These are phyloP conservation scores for Colletotrichum lupini DNA, from an alignment of 2,329 filamentous ascomycete genomes.

Conservation along the genomic window DNA sequence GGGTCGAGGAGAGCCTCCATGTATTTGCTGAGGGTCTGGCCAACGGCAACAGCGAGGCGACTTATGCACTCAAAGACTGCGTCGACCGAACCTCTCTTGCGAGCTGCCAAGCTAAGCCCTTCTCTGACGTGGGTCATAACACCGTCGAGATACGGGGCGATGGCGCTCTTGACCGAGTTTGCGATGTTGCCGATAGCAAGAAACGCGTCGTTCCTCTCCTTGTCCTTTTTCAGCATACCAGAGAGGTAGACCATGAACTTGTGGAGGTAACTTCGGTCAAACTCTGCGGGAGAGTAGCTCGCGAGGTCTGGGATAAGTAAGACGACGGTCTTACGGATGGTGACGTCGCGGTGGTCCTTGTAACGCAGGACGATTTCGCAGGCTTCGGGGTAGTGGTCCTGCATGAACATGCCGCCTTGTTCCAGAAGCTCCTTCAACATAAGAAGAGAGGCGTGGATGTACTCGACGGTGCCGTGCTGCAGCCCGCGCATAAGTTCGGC, in stretches of 20 bases:
- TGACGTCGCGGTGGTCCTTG: slow-evolving; percentile 90
- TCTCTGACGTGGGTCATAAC: slow-evolving; percentile 95
- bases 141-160: slow-evolving; percentile 93
- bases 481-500: slow-evolving; percentile 85
- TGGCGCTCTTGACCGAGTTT: slow-evolving; percentile 94
- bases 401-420: slow-evolving; percentile 99
- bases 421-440: slow-evolving; percentile 92
- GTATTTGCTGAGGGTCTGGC: slow-evolving; percentile 97
- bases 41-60: slow-evolving; percentile 92
- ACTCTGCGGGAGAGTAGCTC: slow-evolving; percentile 91
- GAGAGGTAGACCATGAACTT: slow-evolving; percentile 98
- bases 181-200: slow-evolving; percentile 96
- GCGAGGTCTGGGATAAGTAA: slow-evolving; percentile 92
- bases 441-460: slow-evolving; percentile 91
- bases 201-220: slow-evolving; percentile 93
- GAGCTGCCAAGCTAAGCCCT: slow-evolving; percentile 83
- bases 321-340: slow-evolving; percentile 90
- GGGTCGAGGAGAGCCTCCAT: slow-evolving; percentile 96
- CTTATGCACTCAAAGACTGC: slow-evolving; percentile 98
- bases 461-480: slow-evolving; percentile 83
- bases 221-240: slow-evolving; percentile 92
- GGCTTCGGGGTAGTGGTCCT: slow-evolving; percentile 89
- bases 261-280: slow-evolving; percentile 87
- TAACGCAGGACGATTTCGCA: slow-evolving; percentile 94
- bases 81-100: slow-evolving; percentile 71